Evolutionary conservation across 305 asterid species (phyloP), one percentile per base, ranked within the genome.

Genomic region (Nicotiana rustica): DNA sequence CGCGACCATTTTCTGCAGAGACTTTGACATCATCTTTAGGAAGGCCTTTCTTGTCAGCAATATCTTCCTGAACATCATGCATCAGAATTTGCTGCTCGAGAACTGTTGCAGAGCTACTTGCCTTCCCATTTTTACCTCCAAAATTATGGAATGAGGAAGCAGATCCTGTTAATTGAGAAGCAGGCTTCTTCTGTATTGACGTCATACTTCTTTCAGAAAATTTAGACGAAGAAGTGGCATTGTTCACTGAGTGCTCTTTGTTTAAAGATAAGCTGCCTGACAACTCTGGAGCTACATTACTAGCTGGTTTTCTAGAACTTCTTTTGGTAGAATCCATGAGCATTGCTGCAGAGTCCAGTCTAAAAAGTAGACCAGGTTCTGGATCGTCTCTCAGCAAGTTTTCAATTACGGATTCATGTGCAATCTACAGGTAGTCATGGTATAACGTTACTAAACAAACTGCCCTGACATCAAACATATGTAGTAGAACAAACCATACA

Each of bases 121-220:
- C 71, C 83, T 85, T 88, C 44, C 85, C 88, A 31, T 84, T 82
- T 38, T 61, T 84, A 66, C 85, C 92, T 8, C 84, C 86, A 81
- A 85, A 86, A 79, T 89, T 87, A 55, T 73, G 82, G 19, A 90
- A 87, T 68, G 92, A 84, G 68, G 97, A 91, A 82, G 96, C 87
- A 57, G 95, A 87, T 78, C 78, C 86, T 71, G 87, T 76, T 21
- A 85, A 70, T 55, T 92, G 91, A 6, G 85, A 36, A n/a, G 38
- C 77, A 52, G 90, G 81, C 85, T 84, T 92, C 86, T 89, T 87
- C 84, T 78, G 88, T 79, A 85, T 87, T 56, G 86, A 87, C 8
- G 93, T 84, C 96, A 90, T 86, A 89, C 93, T 92, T 83, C 94
- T 87, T 79, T 87, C 93, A 1, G 90, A 71, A 55, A 89, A 84